These are phyloP conservation scores for Malus hybrid DNA, from an alignment of 331 rosid genomes.

Conservation along the genomic window DNA sequence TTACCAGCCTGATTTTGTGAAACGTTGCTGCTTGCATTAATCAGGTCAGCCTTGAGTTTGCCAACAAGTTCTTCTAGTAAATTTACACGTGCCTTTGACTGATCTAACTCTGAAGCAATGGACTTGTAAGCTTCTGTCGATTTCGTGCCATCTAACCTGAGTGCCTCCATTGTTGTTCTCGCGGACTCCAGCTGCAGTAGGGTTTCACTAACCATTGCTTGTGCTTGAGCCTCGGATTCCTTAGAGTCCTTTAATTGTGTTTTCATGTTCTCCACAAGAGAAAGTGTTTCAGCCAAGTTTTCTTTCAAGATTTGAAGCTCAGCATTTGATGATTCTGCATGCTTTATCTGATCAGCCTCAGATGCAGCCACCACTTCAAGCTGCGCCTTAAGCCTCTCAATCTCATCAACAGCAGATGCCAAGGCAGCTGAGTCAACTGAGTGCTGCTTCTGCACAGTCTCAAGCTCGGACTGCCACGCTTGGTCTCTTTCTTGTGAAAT, in stretches of 20 bases:
- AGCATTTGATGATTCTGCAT: slow-evolving; percentile 31
- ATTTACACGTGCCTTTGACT: slow-evolving; percentile 45
- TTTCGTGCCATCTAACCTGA: slow-evolving; percentile 44
- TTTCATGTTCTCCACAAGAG: slow-evolving; percentile 58
- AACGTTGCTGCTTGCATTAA: slow-evolving; percentile 8
- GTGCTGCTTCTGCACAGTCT: slow-evolving; percentile 45
- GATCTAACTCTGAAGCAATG: slow-evolving; percentile 49
- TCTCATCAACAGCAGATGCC: slow-evolving; percentile 53
- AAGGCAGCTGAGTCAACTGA: slow-evolving; percentile 47
- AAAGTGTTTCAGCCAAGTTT: slow-evolving; percentile 55
- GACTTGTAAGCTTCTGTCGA: slow-evolving; percentile 44
- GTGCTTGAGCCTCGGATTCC: slow-evolving; percentile 65
- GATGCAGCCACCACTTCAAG: slow-evolving; percentile 51
- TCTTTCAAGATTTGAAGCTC: slow-evolving; percentile 59
- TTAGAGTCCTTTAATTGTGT: slow-evolving; percentile 39
- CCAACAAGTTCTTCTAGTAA: slow-evolving; percentile 48
- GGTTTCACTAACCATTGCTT: slow-evolving; percentile 46
- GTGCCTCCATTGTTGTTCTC: slow-evolving; percentile 44
- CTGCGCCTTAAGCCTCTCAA: slow-evolving; percentile 58
- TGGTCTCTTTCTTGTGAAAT: slow-evolving; percentile 37
- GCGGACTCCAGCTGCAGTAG: slow-evolving; percentile 68
- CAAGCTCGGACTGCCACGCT: slow-evolving; percentile 47
- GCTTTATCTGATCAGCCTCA: slow-evolving; percentile 40
- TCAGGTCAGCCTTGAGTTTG: slow-evolving; percentile 28
- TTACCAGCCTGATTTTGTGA: slow-evolving; percentile 11